Base-by-base conservation (phyloP, 306 rosid species). In the Ziziphus jujuba region DNA sequence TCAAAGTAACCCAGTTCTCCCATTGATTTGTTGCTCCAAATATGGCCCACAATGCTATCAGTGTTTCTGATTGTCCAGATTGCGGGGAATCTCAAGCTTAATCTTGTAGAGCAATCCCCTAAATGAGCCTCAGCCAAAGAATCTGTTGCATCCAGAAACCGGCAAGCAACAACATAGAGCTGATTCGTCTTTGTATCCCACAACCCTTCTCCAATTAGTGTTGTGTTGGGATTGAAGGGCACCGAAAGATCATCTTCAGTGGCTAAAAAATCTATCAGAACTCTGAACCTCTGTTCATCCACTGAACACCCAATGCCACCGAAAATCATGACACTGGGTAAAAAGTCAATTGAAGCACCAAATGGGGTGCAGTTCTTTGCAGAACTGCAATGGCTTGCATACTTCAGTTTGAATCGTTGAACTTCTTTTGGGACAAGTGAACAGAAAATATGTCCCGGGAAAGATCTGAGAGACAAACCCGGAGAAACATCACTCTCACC, bases 341-440 rank as follows among this genome's bases (percentile, higher is more conserved):
- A 28, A 62, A 48, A 31, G 56, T 17, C 14, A 8, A 13, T 52
- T 38, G 52, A 52, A 67, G 34, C 63, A 56, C 77, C 61, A 61
- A 81, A 16, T 12, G 88, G 93, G 40, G 63, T 79, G 44, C 87
- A 85, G 15, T 79, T 80, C 62, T 74, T 79, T 9, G 72, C 36
- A 69, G 88, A 78, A 40, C 40, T 35, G 70, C 88, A 84, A 28
- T 72, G 77, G 61, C 47, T 59, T 33, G 81, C 72, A 67, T 81
- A 83, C 56, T 77, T 76, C 77, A 88, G 70, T 45, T 19, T 54
- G 55, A 80, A 81, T 0, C 8, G 5, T 35, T 6, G 1, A 4
- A 40, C 63, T 21, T 43, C 9, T 0, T 0, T 21, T 24, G 74
- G 24, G 40, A 77, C 20, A 56, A 66, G 11, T 9, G 76, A 53